A percentile compares a stretch with the other conserved stretches of the same genome.
Evolutionary conservation across 2,329 filamentous ascomycete species (phyloP).

Genomic region (Amauroascus niger): DNA sequence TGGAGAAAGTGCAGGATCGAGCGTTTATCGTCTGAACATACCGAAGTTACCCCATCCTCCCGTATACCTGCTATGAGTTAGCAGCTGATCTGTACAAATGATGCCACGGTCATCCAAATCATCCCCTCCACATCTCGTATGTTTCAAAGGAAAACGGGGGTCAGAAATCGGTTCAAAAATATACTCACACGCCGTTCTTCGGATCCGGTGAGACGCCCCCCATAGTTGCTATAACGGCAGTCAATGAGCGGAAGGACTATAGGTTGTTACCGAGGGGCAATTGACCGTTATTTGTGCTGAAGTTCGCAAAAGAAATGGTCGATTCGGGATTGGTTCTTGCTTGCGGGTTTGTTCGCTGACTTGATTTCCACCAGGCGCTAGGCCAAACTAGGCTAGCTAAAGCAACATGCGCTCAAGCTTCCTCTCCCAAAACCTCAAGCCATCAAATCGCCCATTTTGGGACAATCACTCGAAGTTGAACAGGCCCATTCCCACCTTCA

Average conservation of each 20-base stretch:
- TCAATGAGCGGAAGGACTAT: background rate
- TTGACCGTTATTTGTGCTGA: too few species aligned
- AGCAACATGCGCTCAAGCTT: slow-evolving; percentile 12
- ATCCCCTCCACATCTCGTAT: background rate
- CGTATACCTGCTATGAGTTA: slow-evolving; percentile 49
- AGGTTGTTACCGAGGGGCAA: too few species aligned
- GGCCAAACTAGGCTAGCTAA: slow-evolving; percentile 27
- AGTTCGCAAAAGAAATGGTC: slow-evolving; percentile 13
- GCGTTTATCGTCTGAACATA: slow-evolving; percentile 31
- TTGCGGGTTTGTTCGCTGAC: slow-evolving; percentile 7
- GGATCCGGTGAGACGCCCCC: slow-evolving; percentile 30
- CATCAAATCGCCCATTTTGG: slow-evolving; percentile 23
- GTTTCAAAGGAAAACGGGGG: background rate
- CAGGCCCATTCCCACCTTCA: background rate
- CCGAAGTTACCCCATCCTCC: slow-evolving; percentile 66
- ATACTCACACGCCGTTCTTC: slow-evolving; percentile 39
- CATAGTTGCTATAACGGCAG: slow-evolving; percentile 24
- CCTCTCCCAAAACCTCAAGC: background rate
- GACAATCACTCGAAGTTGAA: slow-evolving; percentile 10
- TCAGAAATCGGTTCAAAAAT: too few species aligned
- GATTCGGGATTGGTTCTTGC: slow-evolving; percentile 18
- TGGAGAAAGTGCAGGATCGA: background rate
- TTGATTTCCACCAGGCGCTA: slow-evolving; percentile 25
- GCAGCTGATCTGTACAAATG: background rate
- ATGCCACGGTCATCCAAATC: background rate